Evolutionary conservation across 2,329 filamentous ascomycete genomes (phyloP), one percentile per base, ranked within the genome.

Genomic region (Periconia macrospinosa): DNA sequence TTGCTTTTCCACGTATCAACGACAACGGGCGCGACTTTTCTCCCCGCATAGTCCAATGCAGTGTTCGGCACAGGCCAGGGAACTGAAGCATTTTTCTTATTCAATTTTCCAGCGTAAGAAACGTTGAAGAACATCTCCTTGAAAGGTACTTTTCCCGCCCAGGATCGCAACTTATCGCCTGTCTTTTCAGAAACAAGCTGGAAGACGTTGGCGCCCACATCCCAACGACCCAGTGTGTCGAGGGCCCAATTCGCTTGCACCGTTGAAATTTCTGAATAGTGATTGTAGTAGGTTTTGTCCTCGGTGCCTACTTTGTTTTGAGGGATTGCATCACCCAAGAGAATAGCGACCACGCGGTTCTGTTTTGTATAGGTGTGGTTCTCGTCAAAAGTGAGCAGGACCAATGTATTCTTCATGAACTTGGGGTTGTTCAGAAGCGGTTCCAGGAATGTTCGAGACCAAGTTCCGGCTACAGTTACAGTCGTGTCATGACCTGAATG

Each of bases 361-460:
- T 83, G 81, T 23, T 78, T 75, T 6, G 78, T 72, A 74, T 92
- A 91, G 10, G 82, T 85, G 63, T 87, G 83, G 70, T 86, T 89
- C 76, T 94, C 91, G 59, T 94, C 91, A 66, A 91, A 94, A 2
- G 82, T 92, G 55, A 94, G 73, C 6, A 93, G 77, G 10, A 94
- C 81, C 1, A 94, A 81, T 0, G 89, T 92, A 66, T 89, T 84
- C 47, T 89, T 77, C 84, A 87, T 89, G 74, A 94, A 93, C 61
- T 87, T 82, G 46, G 78, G 73, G 75, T 93, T 82, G 35, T 80
- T 70, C 7, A 94, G 79, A 9, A 94, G 84, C 0, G 89, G 89
- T 53, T 84, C 81, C 1, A 94, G 74, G 76, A 92, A 92, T 45
- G 68, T 76, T 37, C 83, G 81, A 14, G 85, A 83, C 88, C 89